Conservation (phyloP, 176 grass and related monocot species). For the Juncus inflexus region DNA sequence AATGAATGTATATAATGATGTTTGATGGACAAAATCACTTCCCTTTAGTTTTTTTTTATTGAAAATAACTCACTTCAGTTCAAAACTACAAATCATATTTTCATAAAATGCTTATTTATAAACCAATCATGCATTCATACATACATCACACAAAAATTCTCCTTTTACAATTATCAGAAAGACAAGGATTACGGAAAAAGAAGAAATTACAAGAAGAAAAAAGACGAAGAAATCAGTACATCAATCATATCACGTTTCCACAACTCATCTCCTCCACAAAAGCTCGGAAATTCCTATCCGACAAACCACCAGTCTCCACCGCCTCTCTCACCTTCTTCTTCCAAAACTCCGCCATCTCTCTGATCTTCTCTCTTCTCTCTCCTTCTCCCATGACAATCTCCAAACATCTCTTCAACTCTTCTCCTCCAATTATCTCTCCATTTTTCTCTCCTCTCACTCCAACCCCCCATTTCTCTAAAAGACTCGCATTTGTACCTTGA, state of each 20-base stretch:
- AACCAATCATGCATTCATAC: too few species aligned
- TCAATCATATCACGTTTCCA: neutral
- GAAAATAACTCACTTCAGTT: too few species aligned
- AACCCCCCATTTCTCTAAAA: constrained; percentile 33
- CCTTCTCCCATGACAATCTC: constrained; percentile 37
- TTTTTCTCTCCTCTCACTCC: constrained; percentile 10
- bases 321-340: constrained; percentile 12
- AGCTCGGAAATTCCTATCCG: constrained; percentile 18
- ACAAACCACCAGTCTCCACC: neutral
- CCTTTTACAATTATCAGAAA: too few species aligned
- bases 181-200: too few species aligned
- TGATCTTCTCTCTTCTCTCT: constrained; percentile 11
- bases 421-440: constrained; percentile 19
- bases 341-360: constrained; percentile 7
- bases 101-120: too few species aligned
- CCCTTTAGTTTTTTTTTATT: too few species aligned
- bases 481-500: constrained; percentile 26
- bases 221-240: too few species aligned
- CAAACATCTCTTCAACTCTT: constrained; percentile 49
- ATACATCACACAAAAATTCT: too few species aligned
- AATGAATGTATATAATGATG: too few species aligned
- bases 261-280: constrained; percentile 5
- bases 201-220: too few species aligned
- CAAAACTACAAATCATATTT: too few species aligned
- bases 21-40: too few species aligned